Conservation (phyloP, 306 rosid genomes). For the Corylus avellana region DNA sequence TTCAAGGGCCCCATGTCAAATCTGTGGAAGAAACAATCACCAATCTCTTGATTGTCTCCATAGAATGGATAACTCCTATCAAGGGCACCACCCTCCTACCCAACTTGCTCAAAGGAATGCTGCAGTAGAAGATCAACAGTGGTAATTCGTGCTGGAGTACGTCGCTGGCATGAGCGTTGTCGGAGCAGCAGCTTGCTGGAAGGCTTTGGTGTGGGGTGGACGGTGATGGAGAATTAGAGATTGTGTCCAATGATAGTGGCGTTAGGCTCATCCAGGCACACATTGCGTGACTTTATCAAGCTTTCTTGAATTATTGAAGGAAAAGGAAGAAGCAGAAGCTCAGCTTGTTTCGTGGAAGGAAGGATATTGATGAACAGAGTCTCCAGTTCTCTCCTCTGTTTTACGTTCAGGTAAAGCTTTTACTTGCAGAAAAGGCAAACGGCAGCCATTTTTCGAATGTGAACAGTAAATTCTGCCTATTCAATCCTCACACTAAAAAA, state of each 20-base stretch:
- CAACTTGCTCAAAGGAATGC: too few species aligned
- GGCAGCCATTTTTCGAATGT: too few species aligned
- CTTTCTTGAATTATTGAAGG: constrained; percentile 31
- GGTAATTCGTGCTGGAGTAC: too few species aligned
- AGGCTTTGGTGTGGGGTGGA: background rate
- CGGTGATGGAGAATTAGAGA: background rate
- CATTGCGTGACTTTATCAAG: background rate
- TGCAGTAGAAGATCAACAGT: too few species aligned
- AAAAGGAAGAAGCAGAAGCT: constrained; percentile 32
- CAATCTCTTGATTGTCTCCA: too few species aligned
- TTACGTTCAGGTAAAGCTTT: background rate
- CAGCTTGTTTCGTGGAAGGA: constrained; percentile 67
- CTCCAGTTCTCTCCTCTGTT: constrained; percentile 21
- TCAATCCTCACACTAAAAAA: too few species aligned
- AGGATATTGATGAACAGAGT: constrained; percentile 37
- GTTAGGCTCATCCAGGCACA: background rate
- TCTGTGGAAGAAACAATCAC: too few species aligned
- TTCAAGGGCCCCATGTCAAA: too few species aligned
- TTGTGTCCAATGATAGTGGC: background rate
- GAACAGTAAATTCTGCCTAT: too few species aligned
- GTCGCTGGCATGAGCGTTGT: background rate
- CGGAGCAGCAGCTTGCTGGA: background rate
- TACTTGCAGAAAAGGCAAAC: too few species aligned
- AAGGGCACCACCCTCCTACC: too few species aligned
- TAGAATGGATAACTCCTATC: too few species aligned